Conservation (phyloP, 2,329 filamentous ascomycete genomes). For the Colletotrichum cereale region DNA sequence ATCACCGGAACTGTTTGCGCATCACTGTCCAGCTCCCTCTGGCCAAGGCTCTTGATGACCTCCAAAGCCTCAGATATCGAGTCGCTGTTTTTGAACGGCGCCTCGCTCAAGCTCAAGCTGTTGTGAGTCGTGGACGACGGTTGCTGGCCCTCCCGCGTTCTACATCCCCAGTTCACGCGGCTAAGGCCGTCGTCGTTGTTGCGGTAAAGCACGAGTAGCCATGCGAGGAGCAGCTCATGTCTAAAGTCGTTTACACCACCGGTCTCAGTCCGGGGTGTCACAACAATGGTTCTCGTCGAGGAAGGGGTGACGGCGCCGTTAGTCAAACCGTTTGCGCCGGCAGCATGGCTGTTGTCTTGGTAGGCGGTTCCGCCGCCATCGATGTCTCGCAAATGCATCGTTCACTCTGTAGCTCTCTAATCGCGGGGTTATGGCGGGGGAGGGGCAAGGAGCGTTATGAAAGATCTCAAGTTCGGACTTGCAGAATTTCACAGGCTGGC, state of each 20-base stretch:
- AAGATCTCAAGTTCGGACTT: slow-evolving; percentile 12
- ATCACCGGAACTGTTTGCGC: slow-evolving; percentile 30
- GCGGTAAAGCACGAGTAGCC: slow-evolving; percentile 44
- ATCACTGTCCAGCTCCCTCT: slow-evolving; percentile 3
- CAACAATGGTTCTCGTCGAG: slow-evolving; percentile 36
- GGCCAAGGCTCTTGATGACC: slow-evolving; percentile 29
- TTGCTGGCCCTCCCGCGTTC: slow-evolving; percentile 23
- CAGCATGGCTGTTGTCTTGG: slow-evolving; percentile 21
- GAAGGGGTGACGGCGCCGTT: slow-evolving; percentile 33
- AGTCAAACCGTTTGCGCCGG: slow-evolving; percentile 19
- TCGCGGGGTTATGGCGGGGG: slow-evolving; percentile 10
- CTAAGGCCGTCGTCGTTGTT: slow-evolving; percentile 42
- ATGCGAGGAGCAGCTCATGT: slow-evolving; percentile 43
- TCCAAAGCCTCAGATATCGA: slow-evolving; percentile 35
- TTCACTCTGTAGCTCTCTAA: slow-evolving; percentile 4
- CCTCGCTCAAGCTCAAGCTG: slow-evolving; percentile 33
- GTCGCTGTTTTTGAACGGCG: slow-evolving; percentile 39
- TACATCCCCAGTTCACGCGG: slow-evolving; percentile 39
- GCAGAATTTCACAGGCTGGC: slow-evolving; percentile 33
- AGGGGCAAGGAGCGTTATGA: slow-evolving; percentile 29
- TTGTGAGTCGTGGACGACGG: slow-evolving; percentile 21
- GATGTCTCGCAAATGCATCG: slow-evolving; percentile 41
- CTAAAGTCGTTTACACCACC: slow-evolving; percentile 24
- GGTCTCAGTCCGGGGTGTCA: slow-evolving; percentile 15
- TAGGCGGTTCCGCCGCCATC: slow-evolving; percentile 41